Conservation (phyloP, 257 asterid species). For the Solanum gracilifrons region DNA sequence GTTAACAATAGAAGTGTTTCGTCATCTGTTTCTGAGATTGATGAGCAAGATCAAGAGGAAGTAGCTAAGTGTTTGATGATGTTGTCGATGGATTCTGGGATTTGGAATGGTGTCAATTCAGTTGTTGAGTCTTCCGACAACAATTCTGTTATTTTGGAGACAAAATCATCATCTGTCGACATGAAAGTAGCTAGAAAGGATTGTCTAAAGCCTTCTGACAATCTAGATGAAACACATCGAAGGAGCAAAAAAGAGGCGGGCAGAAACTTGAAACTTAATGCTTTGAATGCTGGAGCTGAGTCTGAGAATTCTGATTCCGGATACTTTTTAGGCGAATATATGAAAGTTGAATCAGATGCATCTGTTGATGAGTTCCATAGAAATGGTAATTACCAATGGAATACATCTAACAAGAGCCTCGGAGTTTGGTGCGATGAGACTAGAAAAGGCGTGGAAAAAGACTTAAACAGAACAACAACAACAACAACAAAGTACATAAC, state of each 20-base stretch:
- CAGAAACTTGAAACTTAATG: conserved; percentile 20
- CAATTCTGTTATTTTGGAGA: conserved; percentile 63
- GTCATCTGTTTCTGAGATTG: conserved; percentile 64
- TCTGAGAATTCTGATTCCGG: conserved; percentile 74
- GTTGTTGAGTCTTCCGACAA: conserved; percentile 88
- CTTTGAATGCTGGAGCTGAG: conserved; percentile 24
- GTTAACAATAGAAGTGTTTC: conserved; percentile 28
- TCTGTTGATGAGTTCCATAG: conserved; percentile 38
- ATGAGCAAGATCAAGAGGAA: conserved; percentile 69
- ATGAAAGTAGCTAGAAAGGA: conserved; percentile 23
- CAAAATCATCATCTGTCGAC: conserved; percentile 67
- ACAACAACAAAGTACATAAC: conserved; percentile 23
- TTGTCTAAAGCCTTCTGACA: neutral
- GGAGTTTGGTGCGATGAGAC: conserved; percentile 19
- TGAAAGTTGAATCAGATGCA: conserved; percentile 62
- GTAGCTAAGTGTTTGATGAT: conserved; percentile 71
- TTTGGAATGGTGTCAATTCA: conserved; percentile 48
- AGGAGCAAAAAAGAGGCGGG: conserved; percentile 10
- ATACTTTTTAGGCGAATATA: conserved; percentile 69
- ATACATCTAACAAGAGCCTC: conserved; percentile 8
- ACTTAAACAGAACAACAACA: conserved; percentile 17
- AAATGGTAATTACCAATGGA: conserved; percentile 9
- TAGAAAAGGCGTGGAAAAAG: conserved; percentile 15
- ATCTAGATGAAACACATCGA: conserved; percentile 11
- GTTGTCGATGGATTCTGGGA: conserved; percentile 70